These are phyloP conservation scores for Cyclaneusma minus DNA, from an alignment of 2,329 filamentous ascomycete genomes.

Conservation along the genomic window DNA sequence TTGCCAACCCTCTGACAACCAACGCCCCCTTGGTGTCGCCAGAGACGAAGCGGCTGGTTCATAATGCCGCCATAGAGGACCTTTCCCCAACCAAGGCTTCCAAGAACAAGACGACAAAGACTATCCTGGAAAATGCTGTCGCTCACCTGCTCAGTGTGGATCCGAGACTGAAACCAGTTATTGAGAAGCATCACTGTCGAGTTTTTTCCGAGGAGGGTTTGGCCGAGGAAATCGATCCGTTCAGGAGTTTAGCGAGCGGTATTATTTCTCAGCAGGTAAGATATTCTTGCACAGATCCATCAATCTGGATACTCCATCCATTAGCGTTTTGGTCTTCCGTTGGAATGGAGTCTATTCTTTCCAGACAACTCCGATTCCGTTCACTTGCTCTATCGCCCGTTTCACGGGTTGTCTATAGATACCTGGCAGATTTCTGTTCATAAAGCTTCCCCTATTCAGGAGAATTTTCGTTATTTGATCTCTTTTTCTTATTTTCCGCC, in stretches of 20 bases:
- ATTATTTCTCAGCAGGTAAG: slow-evolving; percentile 78
- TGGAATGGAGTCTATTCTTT: no score
- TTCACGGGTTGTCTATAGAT: no score
- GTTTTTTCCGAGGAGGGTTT: slow-evolving; percentile 71
- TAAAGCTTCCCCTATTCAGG: no score
- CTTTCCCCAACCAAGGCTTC: slow-evolving; percentile 29
- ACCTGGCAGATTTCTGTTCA: no score
- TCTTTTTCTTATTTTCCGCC: no score
- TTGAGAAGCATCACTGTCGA: slow-evolving; percentile 60
- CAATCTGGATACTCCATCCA: background rate
- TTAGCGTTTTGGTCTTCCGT: no score
- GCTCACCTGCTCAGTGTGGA: slow-evolving; percentile 62
- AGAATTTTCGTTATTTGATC: no score
- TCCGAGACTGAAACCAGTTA: slow-evolving; percentile 51
- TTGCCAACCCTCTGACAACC: slow-evolving; percentile 46
- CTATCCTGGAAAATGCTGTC: slow-evolving; percentile 59
- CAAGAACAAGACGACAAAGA: slow-evolving; percentile 46
- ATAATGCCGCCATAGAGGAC: slow-evolving; percentile 29
- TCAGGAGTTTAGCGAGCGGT: slow-evolving; percentile 64
- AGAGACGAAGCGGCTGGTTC: slow-evolving; percentile 46
- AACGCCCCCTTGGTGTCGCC: slow-evolving; percentile 62
- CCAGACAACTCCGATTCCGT: no score
- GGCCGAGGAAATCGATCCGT: slow-evolving; percentile 78
- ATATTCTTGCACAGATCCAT: slow-evolving; percentile 8
- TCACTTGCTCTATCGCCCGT: no score